Base-by-base conservation (phyloP, 1,139 yeast genomes). In the Geotrichum histeridarum region DNA sequence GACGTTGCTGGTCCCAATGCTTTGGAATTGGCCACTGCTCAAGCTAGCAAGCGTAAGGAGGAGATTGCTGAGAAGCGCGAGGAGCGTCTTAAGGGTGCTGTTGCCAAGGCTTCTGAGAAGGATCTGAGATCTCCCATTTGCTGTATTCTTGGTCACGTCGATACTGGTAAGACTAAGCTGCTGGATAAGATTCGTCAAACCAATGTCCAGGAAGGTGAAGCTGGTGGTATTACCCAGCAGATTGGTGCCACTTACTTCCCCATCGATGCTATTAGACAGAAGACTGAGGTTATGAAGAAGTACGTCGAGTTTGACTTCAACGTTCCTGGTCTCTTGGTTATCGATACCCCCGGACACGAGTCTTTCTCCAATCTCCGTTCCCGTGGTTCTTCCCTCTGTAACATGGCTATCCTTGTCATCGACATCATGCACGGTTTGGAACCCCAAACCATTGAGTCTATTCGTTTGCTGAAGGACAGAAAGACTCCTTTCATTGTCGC, bases 231-330 rank as follows among this genome's bases (percentile, higher is more conserved):
- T 70, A 93, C 99, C 62, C 99, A 93, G 80, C 99, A 93, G 75
- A 93, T 93, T 70, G 99, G 99, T 82, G 99, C 99, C 52, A 94
- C 99, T 30, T 94, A 91, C 73, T 94, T 93, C 88, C 99, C 99
- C 57, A 91, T 93, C 64, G 95, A 86, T 36, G 89, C 98, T 42
- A 89, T 93, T 67, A 84, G 84, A 72, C 83, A 83, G 67, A 94
- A 94, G 76, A 93, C 98, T 42, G 85, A 83, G 48, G 95, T 86
- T 50, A 91, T 93, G 97, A 82, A 89, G 58, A 77, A 83, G 63
- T 86, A 81, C 70, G 97, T 89, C 71, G 86, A 87, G 69, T 77
- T 85, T 17, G 69, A 71, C 51, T 91, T 85, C 70, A 96, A 93
- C 63, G 98, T 93, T 58, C 99, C 99, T 57, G 99, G 99, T 74